Base-by-base conservation (phyloP, 73 alveolate species). In the Effrenium voratum region DNA sequence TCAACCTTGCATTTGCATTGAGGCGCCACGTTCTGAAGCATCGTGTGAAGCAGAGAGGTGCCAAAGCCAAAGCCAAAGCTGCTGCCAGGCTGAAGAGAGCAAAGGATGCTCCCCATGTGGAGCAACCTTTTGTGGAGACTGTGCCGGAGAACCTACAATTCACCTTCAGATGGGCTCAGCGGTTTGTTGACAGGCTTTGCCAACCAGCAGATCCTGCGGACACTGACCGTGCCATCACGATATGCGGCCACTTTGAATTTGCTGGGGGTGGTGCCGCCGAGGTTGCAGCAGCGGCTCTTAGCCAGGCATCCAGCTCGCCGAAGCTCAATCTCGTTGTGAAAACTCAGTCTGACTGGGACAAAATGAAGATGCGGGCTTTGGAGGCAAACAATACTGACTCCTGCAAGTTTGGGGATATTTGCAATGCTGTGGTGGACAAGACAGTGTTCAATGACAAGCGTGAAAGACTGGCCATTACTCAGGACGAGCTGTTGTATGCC, bases 241-340 rank as follows among this genome's bases (percentile, higher is more conserved):
- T 70, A 26, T 70, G 30, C 26, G 86, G 86, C 15, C 38, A 41
- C 38, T 76, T 76, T 43, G 86, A 76, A 76, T 76, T 76, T 76
- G 86, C 86, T 41, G 86, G 86, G 16, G 86, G 86, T 3, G 86
- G 86, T 5, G 86, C 86, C 3, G 86, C 86, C 5, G 86, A 76
- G 26, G 38, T 32, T 41, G 86, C 86, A 0, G 38, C 52, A 6
- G 60, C 38, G 40, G 86, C 60, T 10, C 30, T 76, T 36, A 76
- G 40, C 82, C 45, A 26, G 16, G 86, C 55, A 40, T 13, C 40
- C 4, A 59, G 86, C 38, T 26, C 47, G 4, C 38, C 43, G 59
- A 55, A 76, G 4, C 19, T 76, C 60, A 76, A 76, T 43, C 16
- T 76, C 86, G 47, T n/a, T 3, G 32, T 70, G 5, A 38, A 43